Evolutionary conservation across 352 stramenopile genomes (phyloP).

Genomic region (Pythium insidiosum): DNA sequence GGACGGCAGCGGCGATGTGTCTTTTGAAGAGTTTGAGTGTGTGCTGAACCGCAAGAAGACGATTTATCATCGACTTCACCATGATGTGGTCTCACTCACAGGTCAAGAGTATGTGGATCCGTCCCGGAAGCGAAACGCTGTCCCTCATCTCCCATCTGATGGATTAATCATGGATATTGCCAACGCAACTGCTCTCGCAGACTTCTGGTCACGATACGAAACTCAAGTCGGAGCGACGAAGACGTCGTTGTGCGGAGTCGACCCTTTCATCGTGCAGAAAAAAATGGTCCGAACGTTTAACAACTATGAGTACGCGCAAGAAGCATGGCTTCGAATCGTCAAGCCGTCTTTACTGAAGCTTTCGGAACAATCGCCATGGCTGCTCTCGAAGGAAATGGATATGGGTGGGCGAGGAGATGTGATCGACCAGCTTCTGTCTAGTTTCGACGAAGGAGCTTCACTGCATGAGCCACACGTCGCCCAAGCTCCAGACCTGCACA

Average conservation of each 20-base stretch:
- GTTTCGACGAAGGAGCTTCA: too few relatives aligned
- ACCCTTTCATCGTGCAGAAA: slow-evolving; percentile 55
- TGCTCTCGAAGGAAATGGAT: slow-evolving; percentile 76
- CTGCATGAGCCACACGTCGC: slow-evolving; percentile 1
- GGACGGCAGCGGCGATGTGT: slow-evolving; percentile 77
- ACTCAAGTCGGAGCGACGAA: slow-evolving; percentile 50
- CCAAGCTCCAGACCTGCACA: slow-evolving; percentile 17
- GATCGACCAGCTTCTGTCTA: slow-evolving; percentile 74
- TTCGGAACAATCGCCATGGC: slow-evolving; percentile 55
- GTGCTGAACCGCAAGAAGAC: slow-evolving; percentile 63
- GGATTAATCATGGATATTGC: slow-evolving; percentile 27
- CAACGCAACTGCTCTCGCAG: slow-evolving; percentile 43
- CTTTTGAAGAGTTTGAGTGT: slow-evolving; percentile 74
- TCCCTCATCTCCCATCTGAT: slow-evolving; percentile 58
- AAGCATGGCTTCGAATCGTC: slow-evolving; percentile 76
- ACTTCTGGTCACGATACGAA: slow-evolving; percentile 73
- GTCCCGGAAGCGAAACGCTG: slow-evolving; percentile 48
- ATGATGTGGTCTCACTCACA: slow-evolving; percentile 52
- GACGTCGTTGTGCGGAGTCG: slow-evolving; percentile 51
- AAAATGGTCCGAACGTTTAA: slow-evolving; percentile 84
- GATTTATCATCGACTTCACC: slow-evolving; percentile 58
- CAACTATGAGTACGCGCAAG: slow-evolving; percentile 84
- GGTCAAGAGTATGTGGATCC: slow-evolving; percentile 72
- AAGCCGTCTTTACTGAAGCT: slow-evolving; percentile 67
- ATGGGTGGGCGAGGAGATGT: slow-evolving; percentile 66